phyloP scores from a whole-genome alignment of 2,329 filamentous ascomycete species.

The Cyphellophora attinorum region DNA sequence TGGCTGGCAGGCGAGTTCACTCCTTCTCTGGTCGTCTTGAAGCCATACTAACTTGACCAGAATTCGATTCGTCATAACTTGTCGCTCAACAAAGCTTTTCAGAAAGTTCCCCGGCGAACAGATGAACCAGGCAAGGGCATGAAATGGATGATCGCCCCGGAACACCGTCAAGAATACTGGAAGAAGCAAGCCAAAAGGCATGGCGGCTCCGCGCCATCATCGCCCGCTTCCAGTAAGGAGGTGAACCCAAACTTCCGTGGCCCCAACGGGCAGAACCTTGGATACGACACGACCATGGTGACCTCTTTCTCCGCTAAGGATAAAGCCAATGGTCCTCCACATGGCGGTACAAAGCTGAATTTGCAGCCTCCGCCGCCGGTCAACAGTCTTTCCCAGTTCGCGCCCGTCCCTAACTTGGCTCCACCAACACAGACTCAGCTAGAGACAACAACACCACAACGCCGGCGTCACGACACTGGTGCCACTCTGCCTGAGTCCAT shows the following conservation, averaged over 20 bases:
- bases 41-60: slow-evolving; percentile 28
- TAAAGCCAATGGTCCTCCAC: slow-evolving; percentile 6
- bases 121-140: slow-evolving; percentile 97
- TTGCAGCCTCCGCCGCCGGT: slow-evolving; percentile 14
- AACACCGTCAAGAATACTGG: slow-evolving; percentile 78
- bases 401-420: slow-evolving; percentile 15
- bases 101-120: slow-evolving; percentile 83
- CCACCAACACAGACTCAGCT: slow-evolving; percentile 30
- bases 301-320: slow-evolving; percentile 27
- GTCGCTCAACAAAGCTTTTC: slow-evolving; percentile 87
- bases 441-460: slow-evolving; percentile 38
- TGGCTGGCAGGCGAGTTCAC: slow-evolving; percentile 73
- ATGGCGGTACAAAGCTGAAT: slow-evolving; percentile 7
- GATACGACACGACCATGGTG: slow-evolving; percentile 24
- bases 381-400: slow-evolving; percentile 9
- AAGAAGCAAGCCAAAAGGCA: slow-evolving; percentile 48
- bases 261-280: slow-evolving; percentile 23
- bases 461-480: slow-evolving; percentile 25
- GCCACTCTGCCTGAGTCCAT: slow-evolving; percentile 26
- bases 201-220: slow-evolving; percentile 32
- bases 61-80: slow-evolving; percentile 97
- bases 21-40: slow-evolving; percentile 3
- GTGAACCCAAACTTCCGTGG: slow-evolving; percentile 26
- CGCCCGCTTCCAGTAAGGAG: slow-evolving; percentile 33
- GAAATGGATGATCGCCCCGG: slow-evolving; percentile 92